Base-by-base conservation (phyloP, 1,284 basidiomycete species). In the Takashimella koratensis region DNA sequence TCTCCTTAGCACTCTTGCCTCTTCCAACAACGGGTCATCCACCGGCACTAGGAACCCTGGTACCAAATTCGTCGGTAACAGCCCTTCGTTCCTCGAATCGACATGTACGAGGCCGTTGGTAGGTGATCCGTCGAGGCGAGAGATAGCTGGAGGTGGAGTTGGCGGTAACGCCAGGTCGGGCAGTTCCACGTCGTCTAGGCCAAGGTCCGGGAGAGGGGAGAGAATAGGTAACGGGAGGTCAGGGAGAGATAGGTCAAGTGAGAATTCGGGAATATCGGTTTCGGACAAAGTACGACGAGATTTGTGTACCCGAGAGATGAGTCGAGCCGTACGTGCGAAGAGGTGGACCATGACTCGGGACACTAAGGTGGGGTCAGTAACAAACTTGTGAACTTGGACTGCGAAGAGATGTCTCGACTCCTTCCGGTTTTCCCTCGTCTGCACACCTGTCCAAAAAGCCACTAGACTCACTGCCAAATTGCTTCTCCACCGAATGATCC, bases 381-480 rank as follows among this genome's bases (percentile, higher is more conserved):
- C n/a, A 42, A 8, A 25, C n/a, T 42, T 19, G 23, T 16, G 19
- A 3, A 12, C 50, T 24, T 10, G 6, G 27, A 30, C 26, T 39
- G 27, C 11, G 21, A 13, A 13, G 5, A 49, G 24, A 45, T 44
- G n/a, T n/a, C n/a, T n/a, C n/a, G n/a, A n/a, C n/a, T n/a, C n/a
- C n/a, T n/a, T n/a, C n/a, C n/a, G n/a, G n/a, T n/a, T n/a, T n/a
- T n/a, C n/a, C n/a, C n/a, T n/a, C n/a, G n/a, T n/a, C n/a, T n/a
- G n/a, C n/a, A n/a, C n/a, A n/a, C n/a, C n/a, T n/a, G n/a, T n/a
- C n/a, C n/a, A n/a, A n/a, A n/a, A n/a, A n/a, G n/a, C n/a, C n/a
- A n/a, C n/a, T n/a, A n/a, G n/a, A n/a, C 67, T 77, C 47, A 71
- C 68, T 76, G 54, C 79, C 81, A 63, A 80, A 79, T 53, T 78